Evolutionary conservation across 352 stramenopile species (phyloP).

Genomic region (Aphanomyces euteiches): DNA sequence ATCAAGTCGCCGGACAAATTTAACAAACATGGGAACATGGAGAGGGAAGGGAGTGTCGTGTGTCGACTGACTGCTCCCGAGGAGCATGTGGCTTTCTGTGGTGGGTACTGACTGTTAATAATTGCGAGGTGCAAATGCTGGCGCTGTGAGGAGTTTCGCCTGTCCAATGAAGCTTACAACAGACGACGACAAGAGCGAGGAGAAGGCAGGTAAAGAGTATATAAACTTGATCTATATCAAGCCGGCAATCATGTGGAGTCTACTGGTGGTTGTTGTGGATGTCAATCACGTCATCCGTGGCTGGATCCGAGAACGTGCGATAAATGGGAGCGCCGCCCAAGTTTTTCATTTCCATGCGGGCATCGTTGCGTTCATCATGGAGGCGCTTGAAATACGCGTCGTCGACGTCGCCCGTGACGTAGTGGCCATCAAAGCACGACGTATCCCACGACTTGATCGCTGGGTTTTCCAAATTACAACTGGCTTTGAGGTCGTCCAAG

Average conservation of each 20-base stretch:
- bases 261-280: conserved; percentile 87
- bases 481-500: conserved; percentile 91
- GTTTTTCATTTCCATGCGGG: conserved; percentile 83
- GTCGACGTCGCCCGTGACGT: conserved; percentile 93
- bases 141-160: too few species aligned
- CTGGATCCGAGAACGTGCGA: conserved; percentile 66
- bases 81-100: too few species aligned
- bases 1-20: too few species aligned
- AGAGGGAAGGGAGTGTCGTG: too few species aligned
- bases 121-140: too few species aligned
- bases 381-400: conserved; percentile 81
- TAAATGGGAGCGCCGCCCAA: conserved; percentile 54
- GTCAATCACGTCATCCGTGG: conserved; percentile 79
- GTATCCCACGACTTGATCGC: conserved; percentile 88
- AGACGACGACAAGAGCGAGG: too few species aligned
- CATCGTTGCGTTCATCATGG: conserved; percentile 71
- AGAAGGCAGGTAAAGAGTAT: too few species aligned
- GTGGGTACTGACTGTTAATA: too few species aligned
- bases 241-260: conserved; percentile 4
- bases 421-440: conserved; percentile 96
- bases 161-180: too few species aligned
- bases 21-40: too few species aligned
- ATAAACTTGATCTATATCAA: too few species aligned
- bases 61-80: too few species aligned
- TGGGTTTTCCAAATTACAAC: conserved; percentile 66